phyloP scores from a whole-genome alignment of 164 flowering plant species.

The Nymphaea colorata region DNA sequence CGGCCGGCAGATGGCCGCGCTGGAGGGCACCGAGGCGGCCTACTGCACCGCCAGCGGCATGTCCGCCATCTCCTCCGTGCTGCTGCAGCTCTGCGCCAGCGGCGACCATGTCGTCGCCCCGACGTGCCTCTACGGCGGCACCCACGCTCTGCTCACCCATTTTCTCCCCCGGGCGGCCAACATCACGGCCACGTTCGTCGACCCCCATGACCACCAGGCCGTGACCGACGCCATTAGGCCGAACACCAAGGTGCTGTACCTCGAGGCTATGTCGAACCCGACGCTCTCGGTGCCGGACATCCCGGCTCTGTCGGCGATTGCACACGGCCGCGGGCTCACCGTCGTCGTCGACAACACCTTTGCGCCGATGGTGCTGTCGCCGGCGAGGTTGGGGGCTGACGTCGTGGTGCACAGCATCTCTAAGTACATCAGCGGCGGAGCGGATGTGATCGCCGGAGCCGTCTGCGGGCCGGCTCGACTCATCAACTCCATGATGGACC shows the following conservation, averaged over 20 bases:
- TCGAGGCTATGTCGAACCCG: slow-evolving; percentile 80
- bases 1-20: slow-evolving; percentile 86
- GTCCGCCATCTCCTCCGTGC: slow-evolving; percentile 77
- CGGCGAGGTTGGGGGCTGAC: slow-evolving; percentile 84
- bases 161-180: slow-evolving; percentile 61
- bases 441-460: slow-evolving; percentile 87
- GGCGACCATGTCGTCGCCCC: slow-evolving; percentile 86
- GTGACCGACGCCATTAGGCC: slow-evolving; percentile 42
- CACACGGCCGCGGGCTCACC: slow-evolving; percentile 61
- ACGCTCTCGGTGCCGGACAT: slow-evolving; percentile 65
- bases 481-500: slow-evolving; percentile 94
- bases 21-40: slow-evolving; percentile 95
- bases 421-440: slow-evolving; percentile 85
- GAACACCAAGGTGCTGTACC: slow-evolving; percentile 66
- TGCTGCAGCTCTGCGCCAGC: slow-evolving; percentile 66
- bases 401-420: slow-evolving; percentile 85
- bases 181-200: slow-evolving; percentile 78
- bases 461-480: slow-evolving; percentile 72
- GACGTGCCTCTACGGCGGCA: slow-evolving; percentile 68
- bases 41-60: slow-evolving; percentile 94
- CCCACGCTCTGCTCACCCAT: slow-evolving; percentile 75
- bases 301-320: slow-evolving; percentile 51
- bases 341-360: slow-evolving; percentile 92
- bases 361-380: slow-evolving; percentile 82
- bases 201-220: slow-evolving; percentile 26